Evolutionary conservation across 2,329 filamentous ascomycete species (phyloP).

Genomic region (Lachnellula hyalina): DNA sequence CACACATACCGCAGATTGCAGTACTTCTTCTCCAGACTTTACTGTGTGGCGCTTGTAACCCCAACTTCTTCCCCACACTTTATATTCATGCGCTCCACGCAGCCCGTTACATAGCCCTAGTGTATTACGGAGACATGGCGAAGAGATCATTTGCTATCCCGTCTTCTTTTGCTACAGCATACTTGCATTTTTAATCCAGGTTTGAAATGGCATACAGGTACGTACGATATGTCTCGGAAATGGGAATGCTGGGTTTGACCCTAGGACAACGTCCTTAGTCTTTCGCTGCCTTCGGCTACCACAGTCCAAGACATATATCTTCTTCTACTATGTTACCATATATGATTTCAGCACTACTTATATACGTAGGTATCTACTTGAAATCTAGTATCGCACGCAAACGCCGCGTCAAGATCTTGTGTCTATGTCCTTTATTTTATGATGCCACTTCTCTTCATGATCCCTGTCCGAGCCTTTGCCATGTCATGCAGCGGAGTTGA

Average conservation of each 20-base stretch:
- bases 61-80: conserved; percentile 7
- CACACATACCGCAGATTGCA: neutral
- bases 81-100: conserved; percentile 8
- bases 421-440: conserved; percentile 2
- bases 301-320: neutral
- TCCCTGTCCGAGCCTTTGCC: conserved; percentile 5
- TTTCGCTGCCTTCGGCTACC: neutral
- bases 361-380: neutral
- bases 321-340: neutral
- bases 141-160: conserved; percentile 1
- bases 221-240: neutral
- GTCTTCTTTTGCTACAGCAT: neutral
- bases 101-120: neutral
- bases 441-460: conserved; percentile 8
- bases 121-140: neutral
- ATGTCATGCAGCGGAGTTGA: conserved; percentile 16
- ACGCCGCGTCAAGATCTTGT: neutral
- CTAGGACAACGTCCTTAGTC: too few species aligned
- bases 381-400: neutral
- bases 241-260: neutral
- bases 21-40: neutral
- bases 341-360: neutral
- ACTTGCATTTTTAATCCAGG: neutral
- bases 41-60: neutral
- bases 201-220: conserved; percentile 1